phyloP scores from a whole-genome alignment of 1,284 basidiomycete genomes.

The Dichomitus squalens region DNA sequence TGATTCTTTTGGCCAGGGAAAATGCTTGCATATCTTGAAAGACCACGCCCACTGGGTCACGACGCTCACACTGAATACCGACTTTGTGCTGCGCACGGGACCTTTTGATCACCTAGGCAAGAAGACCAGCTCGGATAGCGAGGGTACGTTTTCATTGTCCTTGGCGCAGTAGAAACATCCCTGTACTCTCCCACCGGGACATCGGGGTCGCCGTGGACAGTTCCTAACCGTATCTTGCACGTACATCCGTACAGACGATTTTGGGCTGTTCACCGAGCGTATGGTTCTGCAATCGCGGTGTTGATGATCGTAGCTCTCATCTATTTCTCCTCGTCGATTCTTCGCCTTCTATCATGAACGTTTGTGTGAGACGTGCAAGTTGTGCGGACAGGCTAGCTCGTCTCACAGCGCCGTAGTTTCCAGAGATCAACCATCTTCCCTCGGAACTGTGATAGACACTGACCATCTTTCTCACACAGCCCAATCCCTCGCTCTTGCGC shows the following conservation, averaged over 20 bases:
- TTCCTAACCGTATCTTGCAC: background rate
- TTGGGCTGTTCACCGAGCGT: background rate
- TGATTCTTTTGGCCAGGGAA: constrained; percentile 48
- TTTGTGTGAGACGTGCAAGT: background rate
- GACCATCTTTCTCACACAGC: constrained; percentile 44
- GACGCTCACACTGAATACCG: constrained; percentile 93
- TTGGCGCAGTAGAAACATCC: background rate
- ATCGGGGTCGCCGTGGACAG: background rate
- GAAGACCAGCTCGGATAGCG: constrained; percentile 73
- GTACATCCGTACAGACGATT: background rate
- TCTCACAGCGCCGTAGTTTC: background rate
- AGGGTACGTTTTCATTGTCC: constrained; percentile 53
- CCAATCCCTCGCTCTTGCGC: constrained; percentile 70
- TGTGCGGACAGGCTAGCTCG: background rate
- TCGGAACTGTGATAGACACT: background rate
- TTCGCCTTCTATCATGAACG: background rate
- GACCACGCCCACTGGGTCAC: constrained; percentile 99
- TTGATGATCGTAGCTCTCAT: background rate
- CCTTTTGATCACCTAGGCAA: constrained; percentile 91
- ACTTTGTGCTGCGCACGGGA: constrained; percentile 93
- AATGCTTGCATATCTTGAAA: constrained; percentile 74
- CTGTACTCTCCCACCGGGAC: background rate
- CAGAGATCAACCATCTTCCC: background rate
- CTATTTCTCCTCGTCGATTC: background rate
- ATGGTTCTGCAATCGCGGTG: background rate